Percentiles rank a stretch among this genome's conserved stretches.
Conservation (phyloP, 108 stramenopile species). For the Schizochytrium sp. region DNA sequence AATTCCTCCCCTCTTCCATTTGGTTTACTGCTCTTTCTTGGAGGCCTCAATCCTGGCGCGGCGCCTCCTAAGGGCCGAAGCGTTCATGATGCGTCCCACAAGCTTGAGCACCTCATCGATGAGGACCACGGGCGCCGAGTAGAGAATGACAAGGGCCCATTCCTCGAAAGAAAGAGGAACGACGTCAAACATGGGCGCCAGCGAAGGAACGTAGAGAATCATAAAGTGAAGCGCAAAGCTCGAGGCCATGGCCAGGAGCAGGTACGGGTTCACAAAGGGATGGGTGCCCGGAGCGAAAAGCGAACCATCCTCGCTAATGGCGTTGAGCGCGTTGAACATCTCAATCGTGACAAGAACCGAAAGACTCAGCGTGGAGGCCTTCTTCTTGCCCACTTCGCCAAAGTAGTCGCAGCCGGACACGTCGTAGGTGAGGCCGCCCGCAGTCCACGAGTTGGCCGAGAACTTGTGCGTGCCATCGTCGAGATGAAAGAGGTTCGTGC, state of each 20-base stretch:
- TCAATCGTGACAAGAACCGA: constrained; percentile 51
- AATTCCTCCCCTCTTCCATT: too few species aligned
- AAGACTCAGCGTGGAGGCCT: constrained; percentile 36
- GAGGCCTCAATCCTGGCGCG: not conserved
- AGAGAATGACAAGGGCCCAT: constrained; percentile 46
- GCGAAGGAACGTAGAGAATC: constrained; percentile 7
- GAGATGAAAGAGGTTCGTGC: not conserved
- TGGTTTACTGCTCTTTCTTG: not conserved
- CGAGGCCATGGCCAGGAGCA: constrained; percentile 17
- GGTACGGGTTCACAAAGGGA: constrained; percentile 14
- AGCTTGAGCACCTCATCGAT: constrained; percentile 62
- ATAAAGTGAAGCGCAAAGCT: constrained; percentile 19
- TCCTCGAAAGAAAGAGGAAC: constrained; percentile 49
- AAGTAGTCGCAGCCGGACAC: constrained; percentile 43
- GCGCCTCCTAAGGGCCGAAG: not conserved
- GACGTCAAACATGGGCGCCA: constrained; percentile 54
- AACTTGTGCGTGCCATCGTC: not conserved
- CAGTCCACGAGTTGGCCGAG: not conserved
- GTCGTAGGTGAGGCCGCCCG: not conserved
- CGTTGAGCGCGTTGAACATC: constrained; percentile 38
- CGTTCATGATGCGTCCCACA: constrained; percentile 29
- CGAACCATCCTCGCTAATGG: not conserved
- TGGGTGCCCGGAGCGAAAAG: not conserved
- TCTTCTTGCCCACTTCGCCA: constrained; percentile 16
- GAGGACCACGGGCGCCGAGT: constrained; percentile 47